Evolutionary conservation across 2,329 filamentous ascomycete genomes (phyloP), one percentile per base, ranked within the genome.

Genomic region (Fusarium metavorans): DNA sequence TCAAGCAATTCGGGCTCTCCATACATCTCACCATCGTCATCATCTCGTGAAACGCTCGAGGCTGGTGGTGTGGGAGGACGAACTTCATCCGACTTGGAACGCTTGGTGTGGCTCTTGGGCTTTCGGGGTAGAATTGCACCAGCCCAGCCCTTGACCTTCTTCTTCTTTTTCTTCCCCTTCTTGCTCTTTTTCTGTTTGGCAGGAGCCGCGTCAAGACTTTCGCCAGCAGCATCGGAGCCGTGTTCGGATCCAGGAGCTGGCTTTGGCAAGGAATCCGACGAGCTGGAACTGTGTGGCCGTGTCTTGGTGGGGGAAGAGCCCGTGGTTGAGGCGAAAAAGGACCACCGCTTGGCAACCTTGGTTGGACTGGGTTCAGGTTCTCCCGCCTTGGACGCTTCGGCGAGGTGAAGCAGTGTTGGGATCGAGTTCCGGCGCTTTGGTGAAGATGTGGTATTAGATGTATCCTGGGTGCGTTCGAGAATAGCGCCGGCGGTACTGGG

Each of bases 71-170:
- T 88, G 25, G 87, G 84, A 43, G 87, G 85, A 30, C 86, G 83
- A 6, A 82, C 78, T 5, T 79, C 79, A 20, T 78, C 77, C 7
- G 80, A 75, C 69, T 86, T 88, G 64, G 83, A 81, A 57, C 83
- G 83, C 64, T 83, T 88, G 82, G 79, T 83, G 35, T 80, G 80
- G 63, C 79, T 86, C 84, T 90, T 92, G 1, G 88, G 84, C 73
- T 92, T 93, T 6, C 89, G 86, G 18, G 90, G 89, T 9, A 95
- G 84, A 66, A 93, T 92, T 3, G 91, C 90, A 35, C 91, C 92
- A 20, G 91, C 90, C 91, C 92, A 93, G 5, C 88, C 88, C 79
- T 94, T 95, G 68, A 96, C 93, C 81, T 93, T 93, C 84, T 94
- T 95, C 79, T 85, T 86, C 65, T 82, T 81, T 35, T 83, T 81